Evolutionary conservation across 192 early-diverging fungal genomes (phyloP).

Genomic region (Linnemannia elongata): DNA sequence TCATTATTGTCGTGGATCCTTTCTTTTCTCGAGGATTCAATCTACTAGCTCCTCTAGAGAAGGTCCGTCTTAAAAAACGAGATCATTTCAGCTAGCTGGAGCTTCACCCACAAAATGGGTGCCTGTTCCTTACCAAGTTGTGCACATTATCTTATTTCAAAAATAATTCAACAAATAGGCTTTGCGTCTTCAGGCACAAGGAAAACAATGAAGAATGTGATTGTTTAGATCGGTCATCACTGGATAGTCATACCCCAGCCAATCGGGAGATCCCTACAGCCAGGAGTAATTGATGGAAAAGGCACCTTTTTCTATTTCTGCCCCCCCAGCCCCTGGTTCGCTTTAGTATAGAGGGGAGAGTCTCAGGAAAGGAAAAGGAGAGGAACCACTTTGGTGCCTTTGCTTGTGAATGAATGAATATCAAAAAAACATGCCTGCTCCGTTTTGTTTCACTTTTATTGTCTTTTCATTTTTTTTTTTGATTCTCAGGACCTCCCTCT

Average conservation of each 20-base stretch:
- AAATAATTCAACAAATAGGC: background rate
- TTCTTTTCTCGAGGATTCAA: conserved; percentile 20
- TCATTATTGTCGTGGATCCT: conserved; percentile 49
- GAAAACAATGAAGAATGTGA: background rate
- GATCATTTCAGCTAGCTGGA: conserved; percentile 47
- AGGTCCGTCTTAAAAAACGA: conserved; percentile 20
- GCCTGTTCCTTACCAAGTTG: conserved; percentile 49
- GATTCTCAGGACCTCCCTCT: background rate
- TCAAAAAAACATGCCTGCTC: background rate
- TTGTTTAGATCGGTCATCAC: background rate
- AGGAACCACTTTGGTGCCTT: background rate
- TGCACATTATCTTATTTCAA: background rate
- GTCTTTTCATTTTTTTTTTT: background rate
- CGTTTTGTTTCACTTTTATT: background rate
- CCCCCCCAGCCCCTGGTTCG: background rate
- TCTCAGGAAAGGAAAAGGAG: no score
- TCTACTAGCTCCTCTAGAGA: conserved; percentile 45
- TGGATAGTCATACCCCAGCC: background rate
- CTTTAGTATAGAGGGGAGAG: background rate
- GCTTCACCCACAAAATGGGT: conserved; percentile 25
- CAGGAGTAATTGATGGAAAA: no score
- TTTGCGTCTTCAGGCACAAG: background rate
- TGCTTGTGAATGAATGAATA: background rate
- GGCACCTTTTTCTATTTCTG: background rate
- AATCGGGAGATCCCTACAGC: background rate